Evolutionary conservation across 192 early-diverging fungal species (phyloP).

Genomic region (Polychytrium aggregatum): DNA sequence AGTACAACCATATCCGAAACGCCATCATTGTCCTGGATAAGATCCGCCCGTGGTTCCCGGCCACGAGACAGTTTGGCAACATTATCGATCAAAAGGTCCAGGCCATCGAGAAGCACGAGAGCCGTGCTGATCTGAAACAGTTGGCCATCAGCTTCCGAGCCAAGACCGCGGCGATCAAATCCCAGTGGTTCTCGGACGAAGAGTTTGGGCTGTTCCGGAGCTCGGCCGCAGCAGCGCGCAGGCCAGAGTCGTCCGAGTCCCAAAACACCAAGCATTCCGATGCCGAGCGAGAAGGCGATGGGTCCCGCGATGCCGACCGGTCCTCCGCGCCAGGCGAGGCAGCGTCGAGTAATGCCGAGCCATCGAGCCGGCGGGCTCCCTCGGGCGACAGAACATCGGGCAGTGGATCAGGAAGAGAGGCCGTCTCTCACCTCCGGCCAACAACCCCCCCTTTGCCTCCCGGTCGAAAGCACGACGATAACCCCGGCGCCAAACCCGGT

Average conservation of each 20-base stretch:
- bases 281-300: background rate
- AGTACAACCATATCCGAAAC: conserved; percentile 67
- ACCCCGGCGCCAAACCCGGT: too few species aligned
- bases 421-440: too few species aligned
- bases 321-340: too few species aligned
- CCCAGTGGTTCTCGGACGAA: conserved; percentile 4
- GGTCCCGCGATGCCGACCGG: background rate
- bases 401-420: too few species aligned
- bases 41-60: conserved; percentile 51
- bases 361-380: too few species aligned
- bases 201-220: too few species aligned
- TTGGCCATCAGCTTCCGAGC: conserved; percentile 48
- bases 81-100: conserved; percentile 27
- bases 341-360: too few species aligned
- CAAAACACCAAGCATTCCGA: background rate
- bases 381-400: too few species aligned
- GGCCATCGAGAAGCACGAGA: conserved; percentile 41
- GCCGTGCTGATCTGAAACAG: conserved; percentile 58
- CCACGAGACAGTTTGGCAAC: conserved; percentile 41
- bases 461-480: too few species aligned
- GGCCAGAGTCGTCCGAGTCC: background rate
- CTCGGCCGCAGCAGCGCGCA: too few species aligned
- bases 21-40: conserved; percentile 59
- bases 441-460: too few species aligned
- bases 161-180: conserved; percentile 6